Base-by-base conservation (phyloP, 2,329 filamentous ascomycete genomes). In the Penicillium olsonii region DNA sequence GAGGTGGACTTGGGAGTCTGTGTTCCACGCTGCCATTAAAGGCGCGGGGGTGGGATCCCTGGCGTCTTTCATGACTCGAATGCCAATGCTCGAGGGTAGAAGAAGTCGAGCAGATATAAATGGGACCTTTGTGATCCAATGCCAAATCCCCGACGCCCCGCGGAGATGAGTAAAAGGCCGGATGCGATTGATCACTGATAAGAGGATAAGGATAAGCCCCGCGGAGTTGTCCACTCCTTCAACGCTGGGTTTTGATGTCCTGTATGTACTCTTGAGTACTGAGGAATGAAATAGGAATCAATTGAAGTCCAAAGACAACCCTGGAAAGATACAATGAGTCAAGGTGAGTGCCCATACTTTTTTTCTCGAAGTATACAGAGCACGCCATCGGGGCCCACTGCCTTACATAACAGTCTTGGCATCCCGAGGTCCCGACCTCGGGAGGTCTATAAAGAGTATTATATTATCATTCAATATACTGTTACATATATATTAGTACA, bases 1-100 rank as follows among this genome's bases (percentile, higher is more conserved):
- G 50, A 99, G 79, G 69, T 99, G 94, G 34, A 92, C 58, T 45
- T 77, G 74, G 2, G 64, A 68, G 31, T 68, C 63, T 15, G 66
- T 68, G 54, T 73, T 66, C 50, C 73, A 60, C 18, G 75, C 71
- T 20, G 69, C 65, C 58, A 77, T 62, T 20, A 77, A 60, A 10
- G 69, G 68, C 29, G 57, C 55, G 19, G 57, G 50, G 19, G 50
- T 54, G 19, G 55, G 54, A 42, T 54, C 57, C 37, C 55, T 61
- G 29, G 62, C 58, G 49, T 67, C 62, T 50, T 60, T 68, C 68
- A 70, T 70, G 24, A 15, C 18, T 50, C 42, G 33, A 29, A n/a
- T n/a, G n/a, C n/a, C n/a, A n/a, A n/a, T n/a, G n/a, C n/a, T n/a
- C n/a, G n/a, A n/a, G n/a, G n/a, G n/a, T n/a, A n/a, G n/a, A n/a